Base-by-base conservation (phyloP, 495 filamentous ascomycete species). In the Extremus antarcticus region DNA sequence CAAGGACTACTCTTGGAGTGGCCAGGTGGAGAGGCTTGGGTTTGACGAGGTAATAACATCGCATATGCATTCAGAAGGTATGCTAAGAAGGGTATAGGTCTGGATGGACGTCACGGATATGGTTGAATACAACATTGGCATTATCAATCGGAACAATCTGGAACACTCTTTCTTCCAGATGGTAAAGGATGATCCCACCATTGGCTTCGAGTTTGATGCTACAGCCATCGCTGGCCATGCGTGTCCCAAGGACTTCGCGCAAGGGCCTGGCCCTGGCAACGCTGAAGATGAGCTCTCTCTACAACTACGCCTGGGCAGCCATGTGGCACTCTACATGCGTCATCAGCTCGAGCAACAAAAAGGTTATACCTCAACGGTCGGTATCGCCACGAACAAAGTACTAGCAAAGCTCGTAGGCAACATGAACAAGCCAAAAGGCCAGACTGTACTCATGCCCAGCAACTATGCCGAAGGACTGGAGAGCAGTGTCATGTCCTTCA, bases 281-380 rank as follows among this genome's bases (percentile, higher is more conserved):
- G 7, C 17, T 19, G 22, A 39, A 0, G 47, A 59, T 22, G 55
- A 56, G 20, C 59, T 69, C 38, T 59, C 48, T 10, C 56, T 70
- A 8, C 64, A 65, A 43, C 51, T 71, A 48, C 60, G 49, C 17
- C 59, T 72, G 17, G 67, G 63, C 4, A 63, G 86, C 16, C 87
- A 95, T 67, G 70, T 97, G 35, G 85, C 87, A 1, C 68, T 72
- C 9, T 76, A 88, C 66, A 69, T 97, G 19, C 80, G 90, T 21
- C 66, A 75, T 25, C 76, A 76, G 56, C 74, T 97, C 8, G 86
- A 92, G 51, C 71, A 83, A 43, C 73, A 86, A n/a, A 84, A 82
- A 60, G 88, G 88, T 2, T 94, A 89, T 68, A 92, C 88, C 4
- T 82, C 82, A 38, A 87, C 89, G 0, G 88, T 86, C n/a, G 91